phyloP scores from a whole-genome alignment of 164 flowering plant species.

The Buxus sempervirens region DNA sequence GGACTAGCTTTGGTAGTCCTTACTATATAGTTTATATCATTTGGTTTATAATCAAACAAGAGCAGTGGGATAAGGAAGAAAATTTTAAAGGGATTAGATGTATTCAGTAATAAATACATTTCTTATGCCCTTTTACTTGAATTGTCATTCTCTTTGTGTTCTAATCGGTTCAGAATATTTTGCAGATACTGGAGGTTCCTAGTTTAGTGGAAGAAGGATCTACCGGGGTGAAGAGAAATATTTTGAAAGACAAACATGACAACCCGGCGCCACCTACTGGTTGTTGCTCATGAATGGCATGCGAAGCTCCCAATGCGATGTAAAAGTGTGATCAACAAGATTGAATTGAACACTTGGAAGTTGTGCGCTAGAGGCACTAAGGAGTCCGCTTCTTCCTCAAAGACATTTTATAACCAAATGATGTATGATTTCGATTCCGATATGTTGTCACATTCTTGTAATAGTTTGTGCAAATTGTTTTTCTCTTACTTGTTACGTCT shows the following conservation, averaged over 20 bases:
- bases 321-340: not conserved
- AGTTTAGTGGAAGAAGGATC: constrained; percentile 78
- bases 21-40: too few species aligned
- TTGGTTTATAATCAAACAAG: too few species aligned
- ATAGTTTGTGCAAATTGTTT: constrained; percentile 12
- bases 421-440: constrained; percentile 8
- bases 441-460: not conserved
- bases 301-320: not conserved
- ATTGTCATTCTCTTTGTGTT: not conserved
- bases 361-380: too few species aligned
- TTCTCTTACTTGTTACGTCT: constrained; percentile 8
- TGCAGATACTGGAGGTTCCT: constrained; percentile 76
- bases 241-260: constrained; percentile 45
- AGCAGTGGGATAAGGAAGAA: too few species aligned
- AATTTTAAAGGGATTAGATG: too few species aligned
- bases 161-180: constrained; percentile 4
- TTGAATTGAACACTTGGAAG: not conserved
- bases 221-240: constrained; percentile 48
- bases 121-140: not conserved
- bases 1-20: too few species aligned
- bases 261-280: constrained; percentile 22
- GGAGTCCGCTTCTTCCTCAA: not conserved
- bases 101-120: too few species aligned
- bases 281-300: constrained; percentile 47
- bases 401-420: not conserved